These are phyloP conservation scores for Talaromyces funiculosus DNA, from an alignment of 2,329 filamentous ascomycete species.

Conservation along the genomic window DNA sequence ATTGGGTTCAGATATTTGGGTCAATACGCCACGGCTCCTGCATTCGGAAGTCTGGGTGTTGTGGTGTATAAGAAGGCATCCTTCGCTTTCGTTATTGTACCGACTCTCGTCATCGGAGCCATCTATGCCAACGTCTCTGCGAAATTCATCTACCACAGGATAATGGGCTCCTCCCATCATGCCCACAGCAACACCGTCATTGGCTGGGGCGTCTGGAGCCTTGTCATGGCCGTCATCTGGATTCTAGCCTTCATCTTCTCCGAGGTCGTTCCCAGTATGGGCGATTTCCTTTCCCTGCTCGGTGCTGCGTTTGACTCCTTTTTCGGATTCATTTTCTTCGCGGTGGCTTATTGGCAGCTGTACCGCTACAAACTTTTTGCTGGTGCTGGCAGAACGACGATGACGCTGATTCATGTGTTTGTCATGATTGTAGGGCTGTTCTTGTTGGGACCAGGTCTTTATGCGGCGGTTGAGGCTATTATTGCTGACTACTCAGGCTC, in stretches of 20 bases:
- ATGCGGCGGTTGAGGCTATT: conserved; percentile 49
- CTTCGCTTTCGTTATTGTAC: conserved; percentile 49
- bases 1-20: conserved; percentile 47
- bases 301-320: conserved; percentile 47
- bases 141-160: conserved; percentile 43
- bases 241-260: conserved; percentile 43
- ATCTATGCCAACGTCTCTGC: conserved; percentile 48
- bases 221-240: conserved; percentile 42
- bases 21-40: conserved; percentile 47
- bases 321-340: conserved; percentile 50
- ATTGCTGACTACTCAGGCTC: conserved; percentile 45
- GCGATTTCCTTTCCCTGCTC: conserved; percentile 46
- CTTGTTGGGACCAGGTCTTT: conserved; percentile 48
- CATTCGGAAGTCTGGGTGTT: conserved; percentile 44
- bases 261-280: conserved; percentile 47
- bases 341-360: conserved; percentile 46
- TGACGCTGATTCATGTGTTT: conserved; percentile 44
- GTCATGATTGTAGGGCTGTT: conserved; percentile 46
- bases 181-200: conserved; percentile 44
- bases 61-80: conserved; percentile 45
- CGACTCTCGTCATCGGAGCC: conserved; percentile 45
- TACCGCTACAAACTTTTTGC: conserved; percentile 38
- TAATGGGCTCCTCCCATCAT: conserved; percentile 42
- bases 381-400: conserved; percentile 30
- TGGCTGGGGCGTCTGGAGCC: conserved; percentile 44